Base-by-base conservation (phyloP, 306 rosid genomes). In the Elaeagnus macrophylla region DNA sequence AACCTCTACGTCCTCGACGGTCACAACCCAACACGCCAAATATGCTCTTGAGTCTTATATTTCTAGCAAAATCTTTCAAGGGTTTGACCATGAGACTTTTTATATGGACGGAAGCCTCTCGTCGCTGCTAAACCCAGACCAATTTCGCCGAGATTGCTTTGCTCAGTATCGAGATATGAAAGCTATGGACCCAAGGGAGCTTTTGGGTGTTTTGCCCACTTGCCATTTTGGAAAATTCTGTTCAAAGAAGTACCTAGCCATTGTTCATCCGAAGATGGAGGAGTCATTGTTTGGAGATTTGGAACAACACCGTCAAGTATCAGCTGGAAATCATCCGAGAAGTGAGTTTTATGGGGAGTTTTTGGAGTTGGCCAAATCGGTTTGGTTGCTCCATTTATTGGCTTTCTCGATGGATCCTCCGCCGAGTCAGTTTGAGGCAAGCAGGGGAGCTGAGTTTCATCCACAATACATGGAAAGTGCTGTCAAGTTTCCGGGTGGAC, bases 241-340 rank as follows among this genome's bases (percentile, higher is more conserved):
- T 73, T 78, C 81, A 60, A 81, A 83, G 75, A 91, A 84, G 89
- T 91, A 91, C 69, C 84, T 87, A 49, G 74, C 95, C 47, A 75
- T 91, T 50, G 80, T 87, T 40, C 99, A 86, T 69, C 89, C 96
- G 42, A 91, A 87, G 73, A 91, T 87, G 99, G 99, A 91, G 77
- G 96, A 84, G 75, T 91, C 99, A 11, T 66, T 91, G 78, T 86
- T 91, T 41, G 96, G 99, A 9, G 82, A 91, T 72, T 64, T 79
- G 66, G 96, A 91, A 55, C 99, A 91, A 68, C 75, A 80, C 51
- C 73, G 59, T 52, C 89, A 80, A 56, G 79, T 87, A 10, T 50
- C 78, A 48, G 86, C 77, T 1, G 96, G 96, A 51, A 71, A 65
- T 56, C 95, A 91, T 54, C 99, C 99, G 0, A 72, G 96, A 72